Evolutionary conservation across 2,329 filamentous ascomycete genomes (phyloP), one percentile per base, ranked within the genome.

Genomic region (Zymoseptoria crescenta): DNA sequence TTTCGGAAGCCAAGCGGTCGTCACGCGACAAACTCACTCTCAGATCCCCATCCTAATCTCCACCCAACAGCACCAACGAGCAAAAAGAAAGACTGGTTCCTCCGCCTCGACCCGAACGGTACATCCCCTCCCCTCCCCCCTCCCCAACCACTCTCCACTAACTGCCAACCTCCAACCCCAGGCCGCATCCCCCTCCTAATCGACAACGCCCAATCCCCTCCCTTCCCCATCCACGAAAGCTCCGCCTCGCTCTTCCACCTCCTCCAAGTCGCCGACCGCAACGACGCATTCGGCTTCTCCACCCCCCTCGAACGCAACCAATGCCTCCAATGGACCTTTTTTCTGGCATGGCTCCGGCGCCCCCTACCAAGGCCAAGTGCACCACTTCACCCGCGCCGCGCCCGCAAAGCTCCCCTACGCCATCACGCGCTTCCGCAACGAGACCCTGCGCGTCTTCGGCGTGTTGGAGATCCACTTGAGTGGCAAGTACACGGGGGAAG

Each of bases 31-130:
- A 51, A 5, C 29, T 16, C 20, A n/a, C 28, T 19, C 21, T 55
- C n/a, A 29, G 21, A 48, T 56, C 2, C 2, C 55, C 49, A 35
- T 8, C 20, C n/a, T 52, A 29, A 45, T 16, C 35, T 7, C 16
- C 3, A n/a, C 16, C 16, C 16, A 27, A 6, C 56, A 61, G 59
- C 35, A 81, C 77, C 60, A 81, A 81, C 63, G 79, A 78, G 62
- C 80, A 83, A 65, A 65, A 83, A 83, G 73, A 79, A 81, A 58
- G 80, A 82, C 53, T 82, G 78, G 78, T 81, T 80, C 64, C 71
- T 81, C 4, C 69, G 73, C 10, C 69, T 81, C 9, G 75, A 81
- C 57, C 68, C 65, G 41, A 70, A 67, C 64, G 65, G 59, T 61
- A 56, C n/a, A 24, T 28, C 21, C 52, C 19, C 41, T 27, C 13